A percentile compares a stretch with the other conserved stretches of the same genome.
These are phyloP conservation scores for Paralagenidium karlingii DNA, from an alignment of 352 stramenopile species.

Conservation along the genomic window DNA sequence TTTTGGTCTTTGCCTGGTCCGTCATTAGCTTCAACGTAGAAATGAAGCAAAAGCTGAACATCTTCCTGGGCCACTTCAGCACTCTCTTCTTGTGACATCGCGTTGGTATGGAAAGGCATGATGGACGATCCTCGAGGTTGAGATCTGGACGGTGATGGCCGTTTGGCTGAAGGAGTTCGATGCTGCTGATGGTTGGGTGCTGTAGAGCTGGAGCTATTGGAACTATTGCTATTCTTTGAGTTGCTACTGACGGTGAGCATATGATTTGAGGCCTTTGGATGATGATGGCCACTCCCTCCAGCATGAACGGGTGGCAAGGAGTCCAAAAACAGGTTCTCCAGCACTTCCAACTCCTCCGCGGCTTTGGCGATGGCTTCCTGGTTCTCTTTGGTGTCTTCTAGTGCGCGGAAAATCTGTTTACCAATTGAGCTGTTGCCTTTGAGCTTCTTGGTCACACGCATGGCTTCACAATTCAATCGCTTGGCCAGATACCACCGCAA, in stretches of 20 bases:
- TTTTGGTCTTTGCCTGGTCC: constrained; percentile 13
- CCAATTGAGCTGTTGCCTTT: constrained; percentile 82
- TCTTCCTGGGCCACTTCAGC: no score
- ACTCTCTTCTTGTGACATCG: constrained; percentile 19
- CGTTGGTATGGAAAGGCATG: constrained; percentile 3
- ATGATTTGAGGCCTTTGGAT: not conserved
- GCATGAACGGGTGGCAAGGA: constrained; percentile 30
- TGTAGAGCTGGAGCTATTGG: not conserved
- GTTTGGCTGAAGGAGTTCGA: constrained; percentile 5
- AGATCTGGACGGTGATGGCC: not conserved
- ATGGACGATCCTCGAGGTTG: not conserved
- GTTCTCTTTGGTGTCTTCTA: constrained; percentile 52
- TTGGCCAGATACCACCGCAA: constrained; percentile 79
- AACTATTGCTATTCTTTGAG: not conserved
- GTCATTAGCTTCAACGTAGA: constrained; percentile 51
- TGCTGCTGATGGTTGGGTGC: constrained; percentile 2
- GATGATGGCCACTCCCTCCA: not conserved
- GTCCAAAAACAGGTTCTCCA: constrained; percentile 60
- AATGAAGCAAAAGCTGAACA: constrained; percentile 61
- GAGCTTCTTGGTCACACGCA: constrained; percentile 84
- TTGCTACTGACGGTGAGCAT: not conserved
- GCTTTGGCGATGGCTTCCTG: constrained; percentile 34
- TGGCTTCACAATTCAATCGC: constrained; percentile 76
- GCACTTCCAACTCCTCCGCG: constrained; percentile 30
- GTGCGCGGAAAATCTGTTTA: constrained; percentile 78